Base-by-base conservation (phyloP, 805 yeast species). In the Debaryomyces hansenii region DNA sequence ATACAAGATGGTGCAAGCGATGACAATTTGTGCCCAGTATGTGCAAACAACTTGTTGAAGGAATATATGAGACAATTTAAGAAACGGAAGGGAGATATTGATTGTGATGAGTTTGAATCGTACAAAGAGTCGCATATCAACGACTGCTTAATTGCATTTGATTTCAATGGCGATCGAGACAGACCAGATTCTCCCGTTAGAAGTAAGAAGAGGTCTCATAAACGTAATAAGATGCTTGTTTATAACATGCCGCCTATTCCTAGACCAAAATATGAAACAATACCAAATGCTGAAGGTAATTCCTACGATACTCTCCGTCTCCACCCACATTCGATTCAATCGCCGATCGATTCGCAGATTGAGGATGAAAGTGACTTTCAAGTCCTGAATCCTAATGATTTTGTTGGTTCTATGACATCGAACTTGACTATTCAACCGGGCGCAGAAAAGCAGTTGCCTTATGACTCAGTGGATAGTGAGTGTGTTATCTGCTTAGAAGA, bases 401-500 rank as follows among this genome's bases (percentile, higher is more conserved):
- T 31, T 31, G 34, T 31, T 31, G 66, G 66, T 2, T 59, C 64
- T 6, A 55, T 60, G 12, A 54, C 45, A 4, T 59, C 65, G 7
- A 44, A 42, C 20, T 42, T 54, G 11, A 60, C 64, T 11, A 44
- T 59, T 10, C 58, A 45, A n/a, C 48, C 51, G 7, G 18, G 37
- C 2, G 37, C 48, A 7, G 57, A 55, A 21, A 50, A 51, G 32
- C 53, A 50, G n/a, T 44, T 47, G 29, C 29, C 42, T 20, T 63
- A 56, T 16, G 60, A 57, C 7, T 60, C 69, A 21, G 73, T 71
- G 14, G 83, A 75, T 29, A 80, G 81, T 41, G 98, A 94, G 63
- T 94, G 99, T 63, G 92, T 90, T 12, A 92, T 94, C 20, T 94
- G 99, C 60, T 80, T 92, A 51, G 99, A 94, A 62, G 96, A 88